Percentiles rank a stretch among this genome's conserved stretches.
Evolutionary conservation across 2,329 filamentous ascomycete genomes (phyloP).

Genomic region (Pseudopithomyces maydicus): DNA sequence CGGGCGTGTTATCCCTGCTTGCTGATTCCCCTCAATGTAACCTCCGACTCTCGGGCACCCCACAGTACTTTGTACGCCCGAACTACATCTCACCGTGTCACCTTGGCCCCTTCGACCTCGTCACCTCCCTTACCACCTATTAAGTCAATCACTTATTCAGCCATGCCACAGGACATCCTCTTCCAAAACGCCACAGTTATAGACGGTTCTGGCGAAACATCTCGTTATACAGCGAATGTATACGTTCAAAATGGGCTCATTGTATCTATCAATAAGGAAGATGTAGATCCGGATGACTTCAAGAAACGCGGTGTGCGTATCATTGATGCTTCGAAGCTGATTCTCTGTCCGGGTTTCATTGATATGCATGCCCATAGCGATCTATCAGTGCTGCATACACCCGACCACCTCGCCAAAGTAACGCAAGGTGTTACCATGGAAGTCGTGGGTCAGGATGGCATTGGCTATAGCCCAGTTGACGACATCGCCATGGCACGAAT

Average conservation of each 20-base stretch:
- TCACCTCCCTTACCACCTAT: not conserved
- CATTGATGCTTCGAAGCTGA: not conserved
- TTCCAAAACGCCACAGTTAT: not conserved
- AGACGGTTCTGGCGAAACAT: not conserved
- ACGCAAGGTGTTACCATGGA: not conserved
- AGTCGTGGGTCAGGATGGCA: not conserved
- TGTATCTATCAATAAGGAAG: not conserved
- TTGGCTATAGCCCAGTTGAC: not conserved
- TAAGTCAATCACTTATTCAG: not conserved
- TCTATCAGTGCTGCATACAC: not conserved
- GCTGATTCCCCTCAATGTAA: not conserved
- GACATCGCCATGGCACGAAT: not conserved
- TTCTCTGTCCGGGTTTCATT: not conserved
- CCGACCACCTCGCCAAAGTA: not conserved
- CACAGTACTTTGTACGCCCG: not conserved
- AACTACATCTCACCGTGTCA: no score
- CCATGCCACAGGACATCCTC: not conserved
- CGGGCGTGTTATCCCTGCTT: not conserved
- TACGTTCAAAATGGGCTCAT: not conserved
- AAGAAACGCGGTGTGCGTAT: not conserved
- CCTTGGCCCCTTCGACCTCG: not conserved
- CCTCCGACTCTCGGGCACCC: not conserved
- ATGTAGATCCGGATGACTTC: not conserved
- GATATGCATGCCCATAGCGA: not conserved
- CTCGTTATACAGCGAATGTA: not conserved